phyloP scores from a whole-genome alignment of 192 early-diverging fungal genomes.

The Rhizophagus clarus region DNA sequence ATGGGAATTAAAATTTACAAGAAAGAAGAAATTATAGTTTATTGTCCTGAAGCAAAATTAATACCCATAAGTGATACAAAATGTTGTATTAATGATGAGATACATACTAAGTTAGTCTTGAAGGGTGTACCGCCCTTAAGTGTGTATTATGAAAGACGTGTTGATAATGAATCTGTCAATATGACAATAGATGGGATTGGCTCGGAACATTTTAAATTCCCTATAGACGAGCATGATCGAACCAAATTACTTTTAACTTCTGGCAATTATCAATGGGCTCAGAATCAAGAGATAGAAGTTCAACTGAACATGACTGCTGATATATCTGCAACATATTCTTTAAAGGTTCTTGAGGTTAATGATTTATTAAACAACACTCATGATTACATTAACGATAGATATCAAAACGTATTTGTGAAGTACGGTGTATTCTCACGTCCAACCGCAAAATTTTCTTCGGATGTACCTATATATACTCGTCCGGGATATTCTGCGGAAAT shows the following conservation, averaged over 20 bases:
- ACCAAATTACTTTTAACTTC: neutral
- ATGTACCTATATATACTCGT: slow-evolving; percentile 8
- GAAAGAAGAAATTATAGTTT: slow-evolving; percentile 39
- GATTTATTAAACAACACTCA: slow-evolving; percentile 39
- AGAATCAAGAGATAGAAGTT: slow-evolving; percentile 33
- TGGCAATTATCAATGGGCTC: slow-evolving; percentile 40
- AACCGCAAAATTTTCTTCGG: slow-evolving; percentile 36
- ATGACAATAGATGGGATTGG: slow-evolving; percentile 42
- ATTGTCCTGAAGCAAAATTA: slow-evolving; percentile 44
- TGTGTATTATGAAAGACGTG: slow-evolving; percentile 35
- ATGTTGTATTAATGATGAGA: slow-evolving; percentile 40
- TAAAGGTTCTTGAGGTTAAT: slow-evolving; percentile 30
- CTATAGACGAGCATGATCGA: slow-evolving; percentile 11
- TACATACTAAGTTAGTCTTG: slow-evolving; percentile 34
- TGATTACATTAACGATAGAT: neutral
- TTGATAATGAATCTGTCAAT: neutral
- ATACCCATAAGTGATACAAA: slow-evolving; percentile 19
- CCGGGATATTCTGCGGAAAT: slow-evolving; percentile 12
- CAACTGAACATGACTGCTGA: slow-evolving; percentile 39
- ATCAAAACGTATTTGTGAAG: neutral
- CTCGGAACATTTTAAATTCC: slow-evolving; percentile 33
- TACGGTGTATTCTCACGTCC: slow-evolving; percentile 40
- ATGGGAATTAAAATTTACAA: slow-evolving; percentile 41
- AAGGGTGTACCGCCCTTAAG: slow-evolving; percentile 48
- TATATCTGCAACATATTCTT: slow-evolving; percentile 27